phyloP scores from a whole-genome alignment of 108 stramenopile species.

The Nitzschia sp. region DNA sequence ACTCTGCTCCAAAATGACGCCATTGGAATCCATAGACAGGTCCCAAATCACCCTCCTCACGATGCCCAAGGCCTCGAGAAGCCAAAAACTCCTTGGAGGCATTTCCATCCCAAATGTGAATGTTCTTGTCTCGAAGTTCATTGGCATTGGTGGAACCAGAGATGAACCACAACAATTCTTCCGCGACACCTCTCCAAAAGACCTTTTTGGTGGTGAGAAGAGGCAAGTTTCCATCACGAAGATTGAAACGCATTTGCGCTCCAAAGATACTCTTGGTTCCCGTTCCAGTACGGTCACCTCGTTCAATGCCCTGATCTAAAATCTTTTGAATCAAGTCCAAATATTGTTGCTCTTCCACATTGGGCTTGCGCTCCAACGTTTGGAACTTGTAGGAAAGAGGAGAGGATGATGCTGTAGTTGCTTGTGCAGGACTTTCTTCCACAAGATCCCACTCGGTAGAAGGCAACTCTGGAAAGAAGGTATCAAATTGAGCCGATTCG shows the following conservation, averaged over 20 bases:
- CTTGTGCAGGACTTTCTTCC: slow-evolving; percentile 21
- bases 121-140: slow-evolving; percentile 87
- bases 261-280: slow-evolving; percentile 98
- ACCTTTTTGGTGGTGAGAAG: slow-evolving; percentile 98
- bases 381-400: slow-evolving; percentile 57
- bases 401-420: slow-evolving; percentile 14
- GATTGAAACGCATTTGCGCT: slow-evolving; percentile 94
- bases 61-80: slow-evolving; percentile 84
- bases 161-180: slow-evolving; percentile 99
- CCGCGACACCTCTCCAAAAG: slow-evolving; percentile 99
- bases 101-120: slow-evolving; percentile 99
- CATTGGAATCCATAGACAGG: slow-evolving; percentile 99
- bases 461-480: slow-evolving; percentile 67
- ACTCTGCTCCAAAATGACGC: slow-evolving; percentile 99
- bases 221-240: slow-evolving; percentile 89
- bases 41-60: slow-evolving; percentile 98
- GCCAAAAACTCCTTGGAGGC: slow-evolving; percentile 98
- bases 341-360: slow-evolving; percentile 93
- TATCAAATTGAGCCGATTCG: slow-evolving; percentile 64
- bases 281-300: slow-evolving; percentile 99
- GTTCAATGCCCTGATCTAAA: slow-evolving; percentile 82
- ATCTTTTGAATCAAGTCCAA: slow-evolving; percentile 92
- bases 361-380: slow-evolving; percentile 30
- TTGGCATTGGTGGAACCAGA: slow-evolving; percentile 96
- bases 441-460: slow-evolving; percentile 53